Percentiles rank a stretch among this genome's conserved stretches.
Evolutionary conservation across 1,284 basidiomycete genomes (phyloP).

Genomic region (Veloporphyrellus conicus): DNA sequence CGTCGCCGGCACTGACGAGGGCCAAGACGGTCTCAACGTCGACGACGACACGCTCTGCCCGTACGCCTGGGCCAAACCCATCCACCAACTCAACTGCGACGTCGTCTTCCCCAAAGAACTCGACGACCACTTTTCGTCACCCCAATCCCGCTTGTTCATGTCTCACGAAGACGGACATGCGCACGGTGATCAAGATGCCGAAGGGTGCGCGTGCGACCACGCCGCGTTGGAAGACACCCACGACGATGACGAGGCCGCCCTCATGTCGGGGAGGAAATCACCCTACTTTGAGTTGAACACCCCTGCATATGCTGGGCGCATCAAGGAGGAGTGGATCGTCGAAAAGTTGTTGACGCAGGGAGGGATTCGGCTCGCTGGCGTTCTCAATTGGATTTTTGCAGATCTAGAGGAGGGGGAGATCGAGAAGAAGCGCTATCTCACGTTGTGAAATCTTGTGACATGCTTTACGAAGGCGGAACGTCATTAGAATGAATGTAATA

Average conservation of each 20-base stretch:
- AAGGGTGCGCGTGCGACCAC: not conserved
- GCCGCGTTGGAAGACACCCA: slow-evolving; percentile 19
- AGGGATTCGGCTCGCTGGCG: slow-evolving; percentile 76
- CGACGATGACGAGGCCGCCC: not conserved
- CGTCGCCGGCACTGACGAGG: not conserved
- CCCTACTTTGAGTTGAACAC: slow-evolving; percentile 79
- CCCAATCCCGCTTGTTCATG: not conserved
- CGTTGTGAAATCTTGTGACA: slow-evolving; percentile 1
- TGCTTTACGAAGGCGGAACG: not conserved
- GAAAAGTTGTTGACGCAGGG: slow-evolving; percentile 80
- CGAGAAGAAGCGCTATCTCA: not conserved
- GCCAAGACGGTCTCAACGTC: slow-evolving; percentile 31
- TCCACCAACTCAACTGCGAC: slow-evolving; percentile 76
- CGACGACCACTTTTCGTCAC: slow-evolving; percentile 34
- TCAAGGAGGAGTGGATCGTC: slow-evolving; percentile 64
- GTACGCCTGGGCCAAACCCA: slow-evolving; percentile 65
- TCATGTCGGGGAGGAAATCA: slow-evolving; percentile 13
- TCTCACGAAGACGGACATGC: too few relatives aligned
- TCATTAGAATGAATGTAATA: not conserved
- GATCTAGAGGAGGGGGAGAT: slow-evolving; percentile 6
- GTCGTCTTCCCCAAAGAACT: slow-evolving; percentile 72
- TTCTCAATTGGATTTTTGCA: slow-evolving; percentile 71
- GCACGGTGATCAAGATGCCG: slow-evolving; percentile 1
- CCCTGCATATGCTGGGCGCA: slow-evolving; percentile 69
- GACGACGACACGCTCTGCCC: slow-evolving; percentile 74